A percentile compares a stretch with the other conserved stretches of the same genome.
Conservation (phyloP, 805 yeast genomes). For the Starmerella khaoyaiensis region DNA sequence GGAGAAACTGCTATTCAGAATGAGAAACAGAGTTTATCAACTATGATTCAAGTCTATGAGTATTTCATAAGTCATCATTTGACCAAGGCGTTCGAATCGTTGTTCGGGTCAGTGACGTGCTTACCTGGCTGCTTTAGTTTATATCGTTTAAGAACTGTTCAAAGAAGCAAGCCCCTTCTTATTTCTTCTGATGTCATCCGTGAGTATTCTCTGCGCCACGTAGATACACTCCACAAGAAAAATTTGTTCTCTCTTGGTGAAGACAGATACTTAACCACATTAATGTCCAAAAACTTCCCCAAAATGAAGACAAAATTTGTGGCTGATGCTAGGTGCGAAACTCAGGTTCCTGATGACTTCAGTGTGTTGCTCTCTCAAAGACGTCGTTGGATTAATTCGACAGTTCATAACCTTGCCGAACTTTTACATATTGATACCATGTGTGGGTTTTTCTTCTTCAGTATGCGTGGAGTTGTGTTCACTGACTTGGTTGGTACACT, state of each 20-base stretch:
- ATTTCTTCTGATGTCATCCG: constrained; percentile 49
- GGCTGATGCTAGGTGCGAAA: constrained; percentile 46
- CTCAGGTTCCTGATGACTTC: constrained; percentile 48
- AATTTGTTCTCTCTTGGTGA: constrained; percentile 50
- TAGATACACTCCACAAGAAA: constrained; percentile 48
- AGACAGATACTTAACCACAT: constrained; percentile 45
- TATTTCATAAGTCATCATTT: constrained; percentile 52
- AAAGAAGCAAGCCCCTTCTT: constrained; percentile 43
- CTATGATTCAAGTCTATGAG: constrained; percentile 51
- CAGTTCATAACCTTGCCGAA: constrained; percentile 50
- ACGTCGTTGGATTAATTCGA: constrained; percentile 65
- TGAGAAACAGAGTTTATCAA: constrained; percentile 42
- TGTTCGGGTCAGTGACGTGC: constrained; percentile 52
- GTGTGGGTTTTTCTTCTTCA: constrained; percentile 50
- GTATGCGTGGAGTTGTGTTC: constrained; percentile 47
- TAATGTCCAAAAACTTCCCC: constrained; percentile 47
- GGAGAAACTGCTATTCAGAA: constrained; percentile 51
- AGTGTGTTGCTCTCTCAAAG: constrained; percentile 90
- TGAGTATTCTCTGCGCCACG: constrained; percentile 42
- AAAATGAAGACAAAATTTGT: constrained; percentile 42
- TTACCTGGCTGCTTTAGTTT: constrained; percentile 55
- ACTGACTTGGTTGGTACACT: constrained; percentile 47
- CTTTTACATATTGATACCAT: constrained; percentile 42
- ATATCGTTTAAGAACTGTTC: constrained; percentile 37
- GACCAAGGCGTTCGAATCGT: constrained; percentile 49